Conservation (phyloP, 2,329 filamentous ascomycete species). For the Curvularia spicifera region DNA sequence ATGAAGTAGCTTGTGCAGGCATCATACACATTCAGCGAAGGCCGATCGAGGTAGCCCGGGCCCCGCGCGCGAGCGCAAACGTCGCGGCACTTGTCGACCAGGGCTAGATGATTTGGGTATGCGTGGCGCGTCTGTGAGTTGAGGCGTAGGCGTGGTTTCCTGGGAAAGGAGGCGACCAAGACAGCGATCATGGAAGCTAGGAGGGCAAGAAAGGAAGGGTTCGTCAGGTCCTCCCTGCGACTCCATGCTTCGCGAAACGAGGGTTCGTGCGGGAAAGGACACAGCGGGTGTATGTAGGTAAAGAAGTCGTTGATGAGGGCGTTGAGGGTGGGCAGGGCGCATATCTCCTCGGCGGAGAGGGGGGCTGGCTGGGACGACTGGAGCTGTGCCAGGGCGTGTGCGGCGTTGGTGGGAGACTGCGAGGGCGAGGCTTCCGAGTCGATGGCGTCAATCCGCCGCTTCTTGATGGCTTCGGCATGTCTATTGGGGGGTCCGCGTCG, state of each 20-base stretch:
- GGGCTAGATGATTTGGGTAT: slow-evolving; percentile 71
- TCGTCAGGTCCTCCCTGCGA: slow-evolving; percentile 69
- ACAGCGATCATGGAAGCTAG: slow-evolving; percentile 76
- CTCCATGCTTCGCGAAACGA: slow-evolving; percentile 74
- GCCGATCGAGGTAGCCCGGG: slow-evolving; percentile 60
- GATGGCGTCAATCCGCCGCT: slow-evolving; percentile 59
- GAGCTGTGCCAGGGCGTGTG: slow-evolving; percentile 60
- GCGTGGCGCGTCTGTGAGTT: slow-evolving; percentile 69
- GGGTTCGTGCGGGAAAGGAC: slow-evolving; percentile 79
- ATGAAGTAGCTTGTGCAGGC: slow-evolving; percentile 79
- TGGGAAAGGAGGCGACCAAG: slow-evolving; percentile 77
- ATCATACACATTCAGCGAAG: slow-evolving; percentile 64
- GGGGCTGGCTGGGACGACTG: slow-evolving; percentile 54
- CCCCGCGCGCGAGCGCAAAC: slow-evolving; percentile 73
- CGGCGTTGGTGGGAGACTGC: slow-evolving; percentile 61
- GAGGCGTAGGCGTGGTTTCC: slow-evolving; percentile 72
- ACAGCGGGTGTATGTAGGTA: slow-evolving; percentile 78
- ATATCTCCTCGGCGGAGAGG: slow-evolving; percentile 71
- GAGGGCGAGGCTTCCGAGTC: slow-evolving; percentile 53
- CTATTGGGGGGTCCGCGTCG: slow-evolving; percentile 70
- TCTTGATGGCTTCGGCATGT: slow-evolving; percentile 71
- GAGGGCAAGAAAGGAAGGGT: slow-evolving; percentile 71
- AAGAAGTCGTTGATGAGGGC: slow-evolving; percentile 82
- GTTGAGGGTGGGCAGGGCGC: slow-evolving; percentile 70
- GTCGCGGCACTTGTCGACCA: slow-evolving; percentile 74